Evolutionary conservation across 306 rosid genomes (phyloP).

Genomic region (Ammopiptanthus mongolicus): DNA sequence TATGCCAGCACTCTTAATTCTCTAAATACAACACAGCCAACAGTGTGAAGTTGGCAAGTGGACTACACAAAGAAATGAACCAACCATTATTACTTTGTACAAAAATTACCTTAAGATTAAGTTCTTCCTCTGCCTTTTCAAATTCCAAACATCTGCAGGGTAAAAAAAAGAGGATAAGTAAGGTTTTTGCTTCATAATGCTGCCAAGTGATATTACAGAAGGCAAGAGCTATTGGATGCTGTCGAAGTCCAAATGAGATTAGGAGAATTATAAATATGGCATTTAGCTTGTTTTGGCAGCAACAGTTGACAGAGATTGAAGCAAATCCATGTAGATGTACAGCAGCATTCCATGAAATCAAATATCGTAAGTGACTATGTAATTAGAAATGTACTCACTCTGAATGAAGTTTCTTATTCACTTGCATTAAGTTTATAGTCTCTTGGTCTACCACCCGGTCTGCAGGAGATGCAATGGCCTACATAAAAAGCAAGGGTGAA

Average conservation of each 20-base stretch:
- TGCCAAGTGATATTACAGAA: conserved; percentile 2
- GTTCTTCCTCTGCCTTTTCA: conserved; percentile 47
- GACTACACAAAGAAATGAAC: conserved; percentile 1
- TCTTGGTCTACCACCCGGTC: conserved; percentile 35
- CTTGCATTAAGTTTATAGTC: conserved; percentile 31
- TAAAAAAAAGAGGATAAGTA: background rate
- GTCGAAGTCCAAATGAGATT: conserved; percentile 6
- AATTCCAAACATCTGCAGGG: conserved; percentile 53
- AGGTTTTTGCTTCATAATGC: background rate
- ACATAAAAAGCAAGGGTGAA: conserved; percentile 15
- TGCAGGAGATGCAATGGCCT: conserved; percentile 22
- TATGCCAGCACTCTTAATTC: conserved; percentile 1
- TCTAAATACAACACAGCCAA: background rate
- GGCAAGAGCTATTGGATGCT: background rate
- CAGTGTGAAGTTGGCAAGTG: background rate
- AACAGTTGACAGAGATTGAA: background rate
- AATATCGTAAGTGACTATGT: background rate
- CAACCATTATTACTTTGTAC: background rate
- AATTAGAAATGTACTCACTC: conserved; percentile 46
- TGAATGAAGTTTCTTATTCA: conserved; percentile 42
- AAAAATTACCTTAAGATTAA: conserved; percentile 55
- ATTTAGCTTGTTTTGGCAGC: background rate
- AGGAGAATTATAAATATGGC: background rate
- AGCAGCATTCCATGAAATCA: conserved; percentile 2
- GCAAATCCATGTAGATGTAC: background rate